Evolutionary conservation across 1,139 yeast species (phyloP).

Genomic region (Schizosaccharomyces versatilis): DNA sequence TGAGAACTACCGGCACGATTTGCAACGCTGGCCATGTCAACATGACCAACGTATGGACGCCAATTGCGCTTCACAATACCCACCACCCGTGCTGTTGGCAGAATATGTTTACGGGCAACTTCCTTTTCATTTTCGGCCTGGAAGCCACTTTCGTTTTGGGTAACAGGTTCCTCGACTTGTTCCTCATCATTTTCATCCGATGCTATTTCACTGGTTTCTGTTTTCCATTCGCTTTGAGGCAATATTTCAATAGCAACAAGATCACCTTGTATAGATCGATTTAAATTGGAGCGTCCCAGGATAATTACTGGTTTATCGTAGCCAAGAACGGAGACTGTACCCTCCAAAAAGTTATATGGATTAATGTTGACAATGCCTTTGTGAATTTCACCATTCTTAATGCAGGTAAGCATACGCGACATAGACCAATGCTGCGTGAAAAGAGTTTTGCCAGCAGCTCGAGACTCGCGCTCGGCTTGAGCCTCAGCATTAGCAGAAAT

Average conservation of each 20-base stretch:
- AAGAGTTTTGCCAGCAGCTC: conserved; percentile 27
- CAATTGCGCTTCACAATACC: conserved; percentile 78
- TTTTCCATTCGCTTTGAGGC: conserved; percentile 74
- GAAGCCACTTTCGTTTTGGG: conserved; percentile 21
- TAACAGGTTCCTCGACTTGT: conserved; percentile 31
- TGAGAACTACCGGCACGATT: conserved; percentile 25
- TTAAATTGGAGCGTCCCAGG: conserved; percentile 62
- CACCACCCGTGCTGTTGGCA: conserved; percentile 83
- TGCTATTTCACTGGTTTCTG: conserved; percentile 54
- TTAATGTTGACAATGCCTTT: conserved; percentile 70
- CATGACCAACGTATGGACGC: conserved; percentile 91
- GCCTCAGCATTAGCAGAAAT: conserved; percentile 29
- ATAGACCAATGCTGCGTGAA: conserved; percentile 63
- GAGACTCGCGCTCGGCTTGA: conserved; percentile 13
- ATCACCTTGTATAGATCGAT: conserved; percentile 83
- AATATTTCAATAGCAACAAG: conserved; percentile 73
- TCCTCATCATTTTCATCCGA: conserved; percentile 38
- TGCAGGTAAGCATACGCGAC: conserved; percentile 73
- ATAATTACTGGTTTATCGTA: conserved; percentile 66
- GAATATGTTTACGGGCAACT: conserved; percentile 43
- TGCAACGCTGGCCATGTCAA: conserved; percentile 52
- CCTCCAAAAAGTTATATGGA: conserved; percentile 74
- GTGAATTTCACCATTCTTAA: conserved; percentile 64
- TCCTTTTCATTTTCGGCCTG: conserved; percentile 38
- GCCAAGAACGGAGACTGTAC: conserved; percentile 49